These are phyloP conservation scores for Petunia axillaris DNA, from an alignment of 257 asterid species.

Conservation along the genomic window DNA sequence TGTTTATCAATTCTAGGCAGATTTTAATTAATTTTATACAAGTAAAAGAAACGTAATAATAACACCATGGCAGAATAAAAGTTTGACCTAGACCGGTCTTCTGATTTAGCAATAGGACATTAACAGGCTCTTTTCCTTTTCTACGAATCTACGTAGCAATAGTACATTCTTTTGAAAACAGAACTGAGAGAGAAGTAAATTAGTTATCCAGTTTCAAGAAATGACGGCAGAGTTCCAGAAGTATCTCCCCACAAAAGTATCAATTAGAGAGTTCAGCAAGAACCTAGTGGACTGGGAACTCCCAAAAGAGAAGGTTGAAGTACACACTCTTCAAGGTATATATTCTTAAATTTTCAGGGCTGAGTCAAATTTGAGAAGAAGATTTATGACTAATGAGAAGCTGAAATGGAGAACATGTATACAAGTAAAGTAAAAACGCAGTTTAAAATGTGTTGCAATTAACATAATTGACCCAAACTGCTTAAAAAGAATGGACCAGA, in stretches of 20 bases:
- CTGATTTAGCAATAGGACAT: not conserved
- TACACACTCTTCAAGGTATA: not conserved
- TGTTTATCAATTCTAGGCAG: not conserved
- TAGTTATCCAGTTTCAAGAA: not conserved
- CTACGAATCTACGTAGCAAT: not conserved
- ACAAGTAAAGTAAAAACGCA: not conserved
- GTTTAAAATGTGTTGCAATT: not conserved
- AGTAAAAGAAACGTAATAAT: not conserved
- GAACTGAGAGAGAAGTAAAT: not conserved
- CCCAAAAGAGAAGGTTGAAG: conserved; percentile 8
- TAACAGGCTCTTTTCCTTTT: not conserved
- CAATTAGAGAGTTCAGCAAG: not conserved
- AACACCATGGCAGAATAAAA: not conserved
- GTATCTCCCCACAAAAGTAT: not conserved
- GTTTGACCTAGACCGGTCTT: not conserved
- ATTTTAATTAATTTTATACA: not conserved
- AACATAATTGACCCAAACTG: not conserved
- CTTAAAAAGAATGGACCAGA: conserved; percentile 4
- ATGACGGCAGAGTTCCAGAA: not conserved
- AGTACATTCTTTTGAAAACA: not conserved
- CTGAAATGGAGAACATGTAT: not conserved
- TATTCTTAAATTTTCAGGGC: not conserved
- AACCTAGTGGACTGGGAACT: not conserved
- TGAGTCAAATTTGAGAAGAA: not conserved
- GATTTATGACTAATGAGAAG: not conserved